Base-by-base conservation (phyloP, 345 rosid genomes). In the Populus pruinosa region DNA sequence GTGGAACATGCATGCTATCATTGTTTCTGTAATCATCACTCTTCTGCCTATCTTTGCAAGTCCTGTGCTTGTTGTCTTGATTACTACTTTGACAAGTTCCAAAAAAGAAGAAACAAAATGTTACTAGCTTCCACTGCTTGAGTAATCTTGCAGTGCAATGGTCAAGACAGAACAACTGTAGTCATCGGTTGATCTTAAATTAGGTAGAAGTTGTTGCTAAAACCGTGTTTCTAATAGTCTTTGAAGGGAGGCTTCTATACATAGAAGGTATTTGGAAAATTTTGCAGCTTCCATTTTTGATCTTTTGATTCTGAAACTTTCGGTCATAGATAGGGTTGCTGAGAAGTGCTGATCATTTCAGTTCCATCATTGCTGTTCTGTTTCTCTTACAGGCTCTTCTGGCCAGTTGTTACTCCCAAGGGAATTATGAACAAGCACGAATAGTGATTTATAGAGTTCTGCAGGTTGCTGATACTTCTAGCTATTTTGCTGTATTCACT, bases 331-430 rank as follows among this genome's bases (percentile, higher is more conserved):
- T 12, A 49, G 35, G 18, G 39, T 8, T 61, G 21, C 12, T 65
- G 63, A 53, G 69, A 53, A 11, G 66, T 36, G 77, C 29, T 49
- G 21, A n/a, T 20, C 41, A 9, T 78, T 70, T 67, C 29, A 38
- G 21, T 50, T 73, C 4, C 39, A 39, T 12, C 9, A 9, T 21
- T 66, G 20, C 23, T 18, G 8, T 49, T 31, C 31, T 38, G 53
- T n/a, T 44, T 64, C 70, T 85, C 11, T 76, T 39, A 71, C 89
- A 95, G 98, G 91, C 96, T 88, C 92, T 96, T 75, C 90, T 96
- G 80, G 98, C 99, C 2, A 80, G 88, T 67, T 84, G 78, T 81
- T 96, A 87, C 81, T 86, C 97, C 71, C 91, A 88, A 88, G 90
- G 93, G 75, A 84, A 91, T 75, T 93, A 90, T 78, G 84, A 84